Conservation (phyloP, 768 basidiomycete genomes). For the Panaeolus cyanescens region DNA sequence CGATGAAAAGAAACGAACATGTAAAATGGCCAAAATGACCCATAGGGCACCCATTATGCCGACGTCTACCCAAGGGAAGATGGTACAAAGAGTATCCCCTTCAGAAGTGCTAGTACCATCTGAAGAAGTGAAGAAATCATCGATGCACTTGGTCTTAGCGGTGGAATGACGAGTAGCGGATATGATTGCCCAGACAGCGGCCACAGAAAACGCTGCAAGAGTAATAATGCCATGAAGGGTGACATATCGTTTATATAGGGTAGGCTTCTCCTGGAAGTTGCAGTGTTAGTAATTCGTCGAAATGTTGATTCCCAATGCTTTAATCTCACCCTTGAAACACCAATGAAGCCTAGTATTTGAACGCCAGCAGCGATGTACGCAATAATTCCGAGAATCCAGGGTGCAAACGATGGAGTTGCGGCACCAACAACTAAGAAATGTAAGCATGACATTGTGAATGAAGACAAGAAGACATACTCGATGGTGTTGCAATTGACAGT, state of each 20-base stretch:
- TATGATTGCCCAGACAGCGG: conserved; percentile 79
- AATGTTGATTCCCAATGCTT: neutral
- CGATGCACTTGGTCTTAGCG: conserved; percentile 68
- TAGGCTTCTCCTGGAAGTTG: conserved; percentile 61
- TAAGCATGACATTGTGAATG: conserved; percentile 5
- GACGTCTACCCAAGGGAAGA: conserved; percentile 91
- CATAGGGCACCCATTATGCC: conserved; percentile 92
- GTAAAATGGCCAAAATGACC: conserved; percentile 75
- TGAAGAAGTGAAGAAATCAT: conserved; percentile 54
- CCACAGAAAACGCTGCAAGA: conserved; percentile 68
- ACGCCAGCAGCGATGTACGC: conserved; percentile 76
- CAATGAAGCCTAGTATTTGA: conserved; percentile 85
- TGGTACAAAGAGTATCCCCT: conserved; percentile 77
- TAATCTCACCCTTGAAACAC: conserved; percentile 68
- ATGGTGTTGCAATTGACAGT: conserved; percentile 74
- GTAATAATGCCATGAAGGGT: conserved; percentile 61
- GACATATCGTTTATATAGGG: conserved; percentile 67
- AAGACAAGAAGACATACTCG: conserved; percentile 52
- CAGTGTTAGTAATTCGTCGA: conserved; percentile 5
- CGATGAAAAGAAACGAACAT: conserved; percentile 52
- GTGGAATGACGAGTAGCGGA: conserved; percentile 77
- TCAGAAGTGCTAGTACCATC: conserved; percentile 42
- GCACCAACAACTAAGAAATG: conserved; percentile 75
- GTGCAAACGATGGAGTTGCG: conserved; percentile 75
- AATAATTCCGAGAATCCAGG: conserved; percentile 71